Evolutionary conservation across 2,329 filamentous ascomycete genomes (phyloP).

Genomic region (Trichoderma lentiforme): DNA sequence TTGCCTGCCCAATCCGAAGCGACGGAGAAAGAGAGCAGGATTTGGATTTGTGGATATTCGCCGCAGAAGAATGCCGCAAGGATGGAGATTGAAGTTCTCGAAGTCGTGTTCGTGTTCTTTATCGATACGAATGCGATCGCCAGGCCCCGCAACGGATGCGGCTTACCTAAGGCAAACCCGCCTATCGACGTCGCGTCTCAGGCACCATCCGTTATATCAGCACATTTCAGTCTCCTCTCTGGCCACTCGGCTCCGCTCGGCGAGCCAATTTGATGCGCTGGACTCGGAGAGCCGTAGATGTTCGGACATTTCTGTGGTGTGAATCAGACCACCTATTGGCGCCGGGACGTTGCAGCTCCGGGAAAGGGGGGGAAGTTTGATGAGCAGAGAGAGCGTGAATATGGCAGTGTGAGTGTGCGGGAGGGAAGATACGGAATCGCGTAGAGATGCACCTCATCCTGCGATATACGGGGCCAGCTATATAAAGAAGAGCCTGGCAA

Average conservation of each 20-base stretch:
- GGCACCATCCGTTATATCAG: constrained; percentile 6
- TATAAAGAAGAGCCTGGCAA: background rate
- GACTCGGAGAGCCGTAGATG: constrained; percentile 4
- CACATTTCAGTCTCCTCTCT: constrained; percentile 11
- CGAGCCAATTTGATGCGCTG: constrained; percentile 3
- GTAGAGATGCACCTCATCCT: background rate
- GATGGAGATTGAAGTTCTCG: background rate
- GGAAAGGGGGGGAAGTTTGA: background rate
- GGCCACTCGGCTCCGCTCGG: constrained; percentile 18
- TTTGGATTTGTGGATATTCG: background rate
- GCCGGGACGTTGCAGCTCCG: constrained; percentile 7
- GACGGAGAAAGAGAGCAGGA: background rate
- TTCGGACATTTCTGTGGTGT: background rate
- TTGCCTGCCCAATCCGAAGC: background rate
- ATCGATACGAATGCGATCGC: constrained; percentile 4
- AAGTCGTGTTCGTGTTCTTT: constrained; percentile 10
- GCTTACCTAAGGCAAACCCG: background rate
- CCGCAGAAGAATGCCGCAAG: background rate
- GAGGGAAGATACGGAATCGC: background rate
- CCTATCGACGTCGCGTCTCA: background rate
- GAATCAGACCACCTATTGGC: constrained; percentile 8
- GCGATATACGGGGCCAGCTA: background rate
- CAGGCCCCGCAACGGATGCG: background rate
- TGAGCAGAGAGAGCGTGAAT: background rate
- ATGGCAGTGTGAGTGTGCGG: background rate